phyloP scores from a whole-genome alignment of 192 early-diverging fungal genomes.

The Coemansia sp. region DNA sequence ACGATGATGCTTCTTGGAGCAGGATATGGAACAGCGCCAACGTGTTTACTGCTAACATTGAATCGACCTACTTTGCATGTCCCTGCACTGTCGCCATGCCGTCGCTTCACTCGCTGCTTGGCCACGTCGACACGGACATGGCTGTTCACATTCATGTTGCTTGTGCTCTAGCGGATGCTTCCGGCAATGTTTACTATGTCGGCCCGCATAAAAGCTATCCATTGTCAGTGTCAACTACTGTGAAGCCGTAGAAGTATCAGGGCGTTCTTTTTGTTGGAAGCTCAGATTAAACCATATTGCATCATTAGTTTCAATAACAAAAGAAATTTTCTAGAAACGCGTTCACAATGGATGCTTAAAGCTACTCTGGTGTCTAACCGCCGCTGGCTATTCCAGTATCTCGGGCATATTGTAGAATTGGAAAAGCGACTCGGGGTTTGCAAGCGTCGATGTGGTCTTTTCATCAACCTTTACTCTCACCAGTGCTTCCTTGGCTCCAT shows the following conservation, averaged over 20 bases:
- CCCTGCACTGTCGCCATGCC: conserved; percentile 39
- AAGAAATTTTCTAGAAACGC: background rate
- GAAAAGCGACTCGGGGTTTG: conserved; percentile 85
- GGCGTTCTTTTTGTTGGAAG: background rate
- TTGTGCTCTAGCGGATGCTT: conserved; percentile 34
- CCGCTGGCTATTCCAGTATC: conserved; percentile 22
- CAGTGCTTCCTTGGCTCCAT: conserved; percentile 59
- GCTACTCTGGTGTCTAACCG: no score
- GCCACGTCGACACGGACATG: conserved; percentile 30
- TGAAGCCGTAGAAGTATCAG: conserved; percentile 9
- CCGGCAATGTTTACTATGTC: conserved; percentile 24
- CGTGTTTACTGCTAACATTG: conserved; percentile 31
- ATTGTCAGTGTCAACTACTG: conserved; percentile 41
- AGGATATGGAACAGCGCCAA: conserved; percentile 26
- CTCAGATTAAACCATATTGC: no score
- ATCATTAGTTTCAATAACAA: background rate
- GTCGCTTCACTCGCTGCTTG: conserved; percentile 22
- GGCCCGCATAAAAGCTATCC: conserved; percentile 50
- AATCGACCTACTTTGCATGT: conserved; percentile 45
- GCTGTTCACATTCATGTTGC: conserved; percentile 26
- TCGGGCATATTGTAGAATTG: conserved; percentile 81
- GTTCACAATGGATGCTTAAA: no score
- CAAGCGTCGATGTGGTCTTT: conserved; percentile 78
- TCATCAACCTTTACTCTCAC: conserved; percentile 63
- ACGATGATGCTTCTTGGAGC: conserved; percentile 11